Percentiles rank a stretch among this genome's conserved stretches.
Conservation (phyloP, 2,329 filamentous ascomycete genomes). For the Harringtonia lauricola region DNA sequence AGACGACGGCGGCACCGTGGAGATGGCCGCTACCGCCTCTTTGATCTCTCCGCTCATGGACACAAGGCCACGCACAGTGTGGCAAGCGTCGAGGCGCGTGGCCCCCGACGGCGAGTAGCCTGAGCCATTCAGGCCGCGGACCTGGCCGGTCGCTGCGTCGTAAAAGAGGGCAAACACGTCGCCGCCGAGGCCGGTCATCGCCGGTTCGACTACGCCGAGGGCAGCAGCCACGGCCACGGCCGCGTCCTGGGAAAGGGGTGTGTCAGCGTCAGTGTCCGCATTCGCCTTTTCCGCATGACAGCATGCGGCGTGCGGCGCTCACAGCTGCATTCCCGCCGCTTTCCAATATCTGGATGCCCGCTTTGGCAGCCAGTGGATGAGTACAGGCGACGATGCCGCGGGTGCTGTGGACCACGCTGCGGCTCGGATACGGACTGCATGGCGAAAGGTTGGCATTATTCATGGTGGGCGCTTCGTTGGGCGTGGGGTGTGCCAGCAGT, state of each 20-base stretch:
- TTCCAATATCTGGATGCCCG: conserved; percentile 67
- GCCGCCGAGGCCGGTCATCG: conserved; percentile 82
- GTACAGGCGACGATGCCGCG: conserved; percentile 83
- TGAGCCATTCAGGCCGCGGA: conserved; percentile 83
- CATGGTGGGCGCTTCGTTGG: conserved; percentile 4
- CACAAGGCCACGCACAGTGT: conserved; percentile 49
- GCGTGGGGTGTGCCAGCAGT: no score
- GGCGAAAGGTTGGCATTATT: not conserved
- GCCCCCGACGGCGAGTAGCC: conserved; percentile 63
- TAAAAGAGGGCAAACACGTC: conserved; percentile 94
- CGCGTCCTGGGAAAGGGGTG: conserved; percentile 62
- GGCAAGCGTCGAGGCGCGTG: conserved; percentile 57
- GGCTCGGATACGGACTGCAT: no score
- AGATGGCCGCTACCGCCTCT: not conserved
- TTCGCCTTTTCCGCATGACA: no score
- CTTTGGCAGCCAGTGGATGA: conserved; percentile 77
- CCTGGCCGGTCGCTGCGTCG: conserved; percentile 65
- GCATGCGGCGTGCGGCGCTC: no score
- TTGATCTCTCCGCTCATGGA: conserved; percentile 15
- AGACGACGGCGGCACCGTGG: conserved; percentile 58
- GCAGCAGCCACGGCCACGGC: conserved; percentile 82
- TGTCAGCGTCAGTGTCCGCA: no score
- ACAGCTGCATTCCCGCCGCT: conserved; percentile 87
- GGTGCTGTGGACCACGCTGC: conserved; percentile 85
- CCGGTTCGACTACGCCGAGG: conserved; percentile 86